Conservation (phyloP, 257 asterid species). For the Solanum infundibuliforme region DNA sequence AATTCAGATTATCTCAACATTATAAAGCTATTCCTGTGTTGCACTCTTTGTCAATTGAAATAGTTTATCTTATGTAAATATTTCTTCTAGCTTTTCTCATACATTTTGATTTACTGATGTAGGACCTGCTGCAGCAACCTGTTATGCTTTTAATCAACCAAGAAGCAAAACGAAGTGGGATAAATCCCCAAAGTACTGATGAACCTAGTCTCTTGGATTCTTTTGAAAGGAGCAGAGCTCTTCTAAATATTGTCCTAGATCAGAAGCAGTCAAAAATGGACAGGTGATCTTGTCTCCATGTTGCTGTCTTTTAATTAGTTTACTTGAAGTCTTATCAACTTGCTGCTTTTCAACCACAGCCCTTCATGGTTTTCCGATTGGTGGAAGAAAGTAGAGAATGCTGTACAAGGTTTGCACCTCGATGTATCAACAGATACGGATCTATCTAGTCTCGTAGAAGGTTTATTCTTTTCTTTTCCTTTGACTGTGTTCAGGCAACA, state of each 20-base stretch:
- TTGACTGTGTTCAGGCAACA: not conserved
- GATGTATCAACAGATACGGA: slow-evolving; percentile 16
- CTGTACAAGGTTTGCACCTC: slow-evolving; percentile 4
- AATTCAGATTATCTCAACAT: not conserved
- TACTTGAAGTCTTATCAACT: not conserved
- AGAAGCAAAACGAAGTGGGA: slow-evolving; percentile 35
- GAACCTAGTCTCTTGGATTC: slow-evolving; percentile 25
- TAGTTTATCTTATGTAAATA: not conserved
- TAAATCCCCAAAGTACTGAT: slow-evolving; percentile 16
- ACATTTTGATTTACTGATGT: not conserved
- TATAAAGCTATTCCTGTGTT: not conserved
- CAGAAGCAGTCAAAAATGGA: slow-evolving; percentile 34
- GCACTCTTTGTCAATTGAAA: not conserved
- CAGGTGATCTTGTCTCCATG: slow-evolving; percentile 28
- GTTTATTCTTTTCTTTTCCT: slow-evolving; percentile 2
- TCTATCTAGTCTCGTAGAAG: slow-evolving; percentile 13
- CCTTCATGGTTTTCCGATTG: slow-evolving; percentile 44
- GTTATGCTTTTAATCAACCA: slow-evolving; percentile 47
- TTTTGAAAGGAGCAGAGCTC: slow-evolving; percentile 35
- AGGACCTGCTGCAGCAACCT: slow-evolving; percentile 84
- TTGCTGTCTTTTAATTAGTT: not conserved
- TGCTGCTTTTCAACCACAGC: slow-evolving; percentile 23
- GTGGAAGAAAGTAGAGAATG: slow-evolving; percentile 39
- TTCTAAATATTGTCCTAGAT: slow-evolving; percentile 32
- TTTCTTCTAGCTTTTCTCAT: not conserved